Evolutionary conservation across 2,329 filamentous ascomycete genomes (phyloP).

Genomic region (Microcera coccophila): DNA sequence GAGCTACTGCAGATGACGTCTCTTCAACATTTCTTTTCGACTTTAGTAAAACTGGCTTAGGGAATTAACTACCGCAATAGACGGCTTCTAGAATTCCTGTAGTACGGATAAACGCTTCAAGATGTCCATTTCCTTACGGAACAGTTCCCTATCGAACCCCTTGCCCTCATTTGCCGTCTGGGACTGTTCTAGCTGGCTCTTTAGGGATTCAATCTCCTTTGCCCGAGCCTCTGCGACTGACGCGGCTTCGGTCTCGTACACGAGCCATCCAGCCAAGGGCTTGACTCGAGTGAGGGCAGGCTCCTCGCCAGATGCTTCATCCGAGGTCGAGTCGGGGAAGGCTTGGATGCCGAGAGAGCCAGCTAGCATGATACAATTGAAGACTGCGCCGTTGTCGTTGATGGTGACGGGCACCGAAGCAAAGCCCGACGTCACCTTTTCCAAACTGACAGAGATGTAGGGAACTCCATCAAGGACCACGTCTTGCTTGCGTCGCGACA

Average conservation of each 20-base stretch:
- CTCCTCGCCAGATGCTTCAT: not conserved
- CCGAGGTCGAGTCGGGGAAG: slow-evolving; percentile 2
- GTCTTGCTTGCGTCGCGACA: not conserved
- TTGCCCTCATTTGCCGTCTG: too few relatives aligned
- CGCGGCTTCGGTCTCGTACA: slow-evolving; percentile 3
- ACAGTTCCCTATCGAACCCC: too few relatives aligned
- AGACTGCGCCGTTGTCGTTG: not conserved
- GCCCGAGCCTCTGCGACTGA: too few relatives aligned
- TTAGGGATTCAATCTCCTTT: too few relatives aligned
- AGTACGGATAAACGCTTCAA: too few relatives aligned
- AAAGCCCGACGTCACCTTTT: slow-evolving; percentile 5
- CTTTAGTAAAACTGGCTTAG: too few relatives aligned
- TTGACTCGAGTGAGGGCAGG: not conserved
- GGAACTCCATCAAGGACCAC: not conserved
- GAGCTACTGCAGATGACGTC: too few relatives aligned
- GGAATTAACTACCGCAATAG: too few relatives aligned
- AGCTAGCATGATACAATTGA: slow-evolving; percentile 13
- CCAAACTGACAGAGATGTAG: slow-evolving; percentile 7
- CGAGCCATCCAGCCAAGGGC: slow-evolving; percentile 1
- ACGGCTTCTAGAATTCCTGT: too few relatives aligned
- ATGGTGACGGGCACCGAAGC: slow-evolving; percentile 14
- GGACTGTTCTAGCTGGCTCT: too few relatives aligned
- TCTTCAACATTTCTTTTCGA: too few relatives aligned
- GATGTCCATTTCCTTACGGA: too few relatives aligned
- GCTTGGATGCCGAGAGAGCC: slow-evolving; percentile 14